Base-by-base conservation (phyloP, 2,329 filamentous ascomycete species). In the Aotearoamyces nothofagi region DNA sequence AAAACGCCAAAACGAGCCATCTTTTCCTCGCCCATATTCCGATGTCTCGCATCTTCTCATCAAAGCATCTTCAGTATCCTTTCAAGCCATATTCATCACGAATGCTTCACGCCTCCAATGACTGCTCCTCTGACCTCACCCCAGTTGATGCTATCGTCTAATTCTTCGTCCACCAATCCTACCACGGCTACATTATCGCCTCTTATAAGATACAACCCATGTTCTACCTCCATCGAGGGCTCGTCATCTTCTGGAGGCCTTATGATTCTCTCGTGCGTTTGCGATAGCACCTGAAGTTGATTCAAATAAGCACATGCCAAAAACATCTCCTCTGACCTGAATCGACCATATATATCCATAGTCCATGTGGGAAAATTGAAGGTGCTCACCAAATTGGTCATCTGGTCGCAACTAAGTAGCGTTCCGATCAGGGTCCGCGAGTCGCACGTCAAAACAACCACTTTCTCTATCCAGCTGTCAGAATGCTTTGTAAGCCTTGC, bases 61-160 rank as follows among this genome's bases (percentile, higher is more conserved):
- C n/a, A n/a, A n/a, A n/a, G n/a, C n/a, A n/a, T n/a, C n/a, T n/a
- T n/a, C n/a, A n/a, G n/a, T n/a, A 13, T 19, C 19, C 22, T 5
- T 19, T 20, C 13, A 17, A 24, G 17, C 10, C 13, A 26, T 15
- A 19, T 31, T 24, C n/a, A n/a, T 49, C 40, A 50, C 52, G 69
- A 46, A 48, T 94, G 84, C 55, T 90, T 94, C 45, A 84, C 86
- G 30, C 73, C 74, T 33, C 82, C 82, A 44, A 96, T 78, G 16
- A 78, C 72, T 34, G 76, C 72, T 4, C 87, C 87, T 50, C 79
- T 78, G 22, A 98, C 90, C 53, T 92, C 76, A 12, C 67, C 65
- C 90, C 90, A 98, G 57, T 94, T 77, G 49, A 98, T 96, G 44
- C 78, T 84, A 22, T 65, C 68, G 56, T 98, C 90, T 34, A 96